Base-by-base conservation (phyloP, 169 alveolate species). In the Amoebophrya sp. region DNA sequence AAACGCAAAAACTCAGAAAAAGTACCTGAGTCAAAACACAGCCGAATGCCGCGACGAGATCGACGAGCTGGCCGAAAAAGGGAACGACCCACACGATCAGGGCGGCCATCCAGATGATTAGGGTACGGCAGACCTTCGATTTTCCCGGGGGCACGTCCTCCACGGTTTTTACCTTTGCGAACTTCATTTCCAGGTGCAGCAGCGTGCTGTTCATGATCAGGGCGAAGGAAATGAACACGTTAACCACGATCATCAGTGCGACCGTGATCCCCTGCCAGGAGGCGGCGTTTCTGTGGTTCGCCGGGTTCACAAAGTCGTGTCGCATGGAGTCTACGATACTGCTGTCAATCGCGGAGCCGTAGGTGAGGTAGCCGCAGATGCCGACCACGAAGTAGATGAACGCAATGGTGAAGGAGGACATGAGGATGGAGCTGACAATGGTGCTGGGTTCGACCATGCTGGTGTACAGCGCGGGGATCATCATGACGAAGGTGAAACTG, bases 171-270 rank as follows among this genome's bases (percentile, higher is more conserved):
- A 1, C 32, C 35, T n/a, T n/a, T 2, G 83, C 1, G 32, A 18
- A 25, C 10, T 66, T 25, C 83, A 66, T 66, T 25, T 66, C 83
- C 32, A 66, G 1, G 83, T 66, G 83, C 35, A 66, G 83, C 83
- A 66, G 83, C 35, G 83, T 66, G 83, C 83, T n/a, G 83, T 66
- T 66, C 83, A 66, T 66, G 83, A 66, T 66, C 35, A 66, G 83
- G 10, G 83, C 83, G 83, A 66, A 66, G 35, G 83, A 66, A 25
- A 66, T 66, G 83, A 66, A 66, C 83, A 66, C 83, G 83, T 66
- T 66, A 2, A 66, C 83, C 32, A 66, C 35, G 83, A 66, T 66
- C 83, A 66, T 66, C 35, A 25, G 35, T 25, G 83, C 83, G 38
- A 66, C 83, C 83, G 18, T 25, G 83, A 66, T 66, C 7, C 83